These are phyloP conservation scores for Arachis monticola DNA, from an alignment of 331 rosid species.

Conservation along the genomic window DNA sequence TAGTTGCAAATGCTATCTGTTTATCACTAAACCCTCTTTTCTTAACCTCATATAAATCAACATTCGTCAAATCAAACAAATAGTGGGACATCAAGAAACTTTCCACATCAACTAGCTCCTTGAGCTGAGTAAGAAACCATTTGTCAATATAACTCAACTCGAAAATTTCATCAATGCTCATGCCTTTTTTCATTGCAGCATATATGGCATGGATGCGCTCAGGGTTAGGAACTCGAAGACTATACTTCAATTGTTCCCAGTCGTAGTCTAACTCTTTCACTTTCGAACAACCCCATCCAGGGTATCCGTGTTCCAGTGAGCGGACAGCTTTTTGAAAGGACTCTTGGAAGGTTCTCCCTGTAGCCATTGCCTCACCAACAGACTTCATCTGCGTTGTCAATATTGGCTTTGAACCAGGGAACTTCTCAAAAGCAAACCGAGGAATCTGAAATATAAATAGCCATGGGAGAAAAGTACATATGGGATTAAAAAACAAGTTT, in stretches of 20 bases:
- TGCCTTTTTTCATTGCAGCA: slow-evolving; percentile 97
- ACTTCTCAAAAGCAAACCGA: slow-evolving; percentile 94
- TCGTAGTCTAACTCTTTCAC: slow-evolving; percentile 85
- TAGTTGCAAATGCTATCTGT: slow-evolving; percentile 93
- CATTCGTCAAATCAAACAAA: slow-evolving; percentile 64
- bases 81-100: slow-evolving; percentile 63
- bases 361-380: slow-evolving; percentile 96
- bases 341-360: slow-evolving; percentile 95
- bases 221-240: slow-evolving; percentile 89
- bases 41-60: slow-evolving; percentile 85
- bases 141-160: slow-evolving; percentile 83
- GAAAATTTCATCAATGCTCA: slow-evolving; percentile 80
- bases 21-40: slow-evolving; percentile 96
- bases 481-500: neutral
- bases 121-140: slow-evolving; percentile 95
- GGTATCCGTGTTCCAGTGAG: slow-evolving; percentile 81
- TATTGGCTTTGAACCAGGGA: slow-evolving; percentile 96
- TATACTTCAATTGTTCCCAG: slow-evolving; percentile 88
- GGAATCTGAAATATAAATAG: slow-evolving; percentile 73
- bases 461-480: slow-evolving; percentile 16
- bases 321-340: slow-evolving; percentile 95
- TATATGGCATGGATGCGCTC: slow-evolving; percentile 88
- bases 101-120: slow-evolving; percentile 89
- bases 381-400: slow-evolving; percentile 98
- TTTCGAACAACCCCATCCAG: slow-evolving; percentile 93